These are phyloP conservation scores for Chrysanthemum makinoi DNA, from an alignment of 129 eudicot genomes.

Conservation along the genomic window DNA sequence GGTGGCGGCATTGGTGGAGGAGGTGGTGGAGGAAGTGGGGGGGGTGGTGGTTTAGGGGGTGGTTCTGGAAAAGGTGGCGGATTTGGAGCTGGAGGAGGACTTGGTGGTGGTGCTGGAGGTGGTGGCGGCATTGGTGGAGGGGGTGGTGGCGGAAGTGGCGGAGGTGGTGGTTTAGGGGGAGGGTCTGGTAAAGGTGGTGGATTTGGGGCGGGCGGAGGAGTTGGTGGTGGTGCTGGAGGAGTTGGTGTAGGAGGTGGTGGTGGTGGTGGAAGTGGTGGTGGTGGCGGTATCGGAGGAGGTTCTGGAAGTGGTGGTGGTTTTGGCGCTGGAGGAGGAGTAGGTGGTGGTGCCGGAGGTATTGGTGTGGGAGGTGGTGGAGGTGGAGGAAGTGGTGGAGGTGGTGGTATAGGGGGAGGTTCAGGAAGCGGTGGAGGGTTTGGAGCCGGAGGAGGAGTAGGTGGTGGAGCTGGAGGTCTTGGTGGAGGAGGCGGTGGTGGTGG, in stretches of 20 bases:
- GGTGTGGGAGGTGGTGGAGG: conserved; percentile 44
- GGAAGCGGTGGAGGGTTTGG: conserved; percentile 47
- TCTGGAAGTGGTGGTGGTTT: conserved; percentile 37
- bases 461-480: conserved; percentile 27
- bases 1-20: conserved; percentile 28
- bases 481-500: conserved; percentile 22
- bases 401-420: conserved; percentile 34
- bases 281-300: conserved; percentile 42
- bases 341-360: conserved; percentile 40
- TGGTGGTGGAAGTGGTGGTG: conserved; percentile 42
- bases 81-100: conserved; percentile 27
- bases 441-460: conserved; percentile 39
- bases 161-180: conserved; percentile 52
- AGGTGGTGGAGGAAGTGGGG: conserved; percentile 16
- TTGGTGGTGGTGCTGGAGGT: conserved; percentile 16
- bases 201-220: conserved; percentile 49
- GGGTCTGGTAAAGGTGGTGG: conserved; percentile 58
- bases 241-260: background rate
- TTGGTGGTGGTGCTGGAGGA: conserved; percentile 1
- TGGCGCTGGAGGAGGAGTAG: conserved; percentile 43
- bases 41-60: conserved; percentile 33
- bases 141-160: conserved; percentile 39
- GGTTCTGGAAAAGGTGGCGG: conserved; percentile 25
- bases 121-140: conserved; percentile 16
- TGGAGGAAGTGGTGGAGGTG: conserved; percentile 49